Conservation (phyloP, 1,284 basidiomycete species). For the Pyrrhoderma lamaoense region DNA sequence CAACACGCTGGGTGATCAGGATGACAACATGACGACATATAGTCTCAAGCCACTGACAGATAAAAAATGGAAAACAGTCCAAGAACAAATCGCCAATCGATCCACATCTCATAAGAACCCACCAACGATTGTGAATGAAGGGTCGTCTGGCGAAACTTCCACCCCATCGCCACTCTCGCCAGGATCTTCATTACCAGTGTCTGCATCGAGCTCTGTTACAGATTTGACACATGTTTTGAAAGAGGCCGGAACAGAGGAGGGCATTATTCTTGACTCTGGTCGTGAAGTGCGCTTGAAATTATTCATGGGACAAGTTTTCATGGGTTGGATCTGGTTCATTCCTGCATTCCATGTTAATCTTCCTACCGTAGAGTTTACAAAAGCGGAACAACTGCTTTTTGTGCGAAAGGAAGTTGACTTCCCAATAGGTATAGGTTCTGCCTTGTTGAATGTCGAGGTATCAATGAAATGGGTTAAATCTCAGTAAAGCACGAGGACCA, state of each 20-base stretch:
- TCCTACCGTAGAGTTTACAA: conserved; percentile 23
- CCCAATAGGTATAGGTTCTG: conserved; percentile 59
- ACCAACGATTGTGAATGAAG: no score
- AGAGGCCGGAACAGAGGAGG: conserved; percentile 25
- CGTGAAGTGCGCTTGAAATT: conserved; percentile 75
- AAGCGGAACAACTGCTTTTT: conserved; percentile 25
- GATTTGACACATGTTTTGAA: conserved; percentile 9
- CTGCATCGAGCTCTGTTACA: conserved; percentile 9
- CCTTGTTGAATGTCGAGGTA: conserved; percentile 58
- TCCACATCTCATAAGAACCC: not conserved
- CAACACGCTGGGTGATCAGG: conserved; percentile 24
- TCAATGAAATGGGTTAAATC: conserved; percentile 37
- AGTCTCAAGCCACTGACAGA: conserved; percentile 38
- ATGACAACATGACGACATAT: conserved; percentile 36
- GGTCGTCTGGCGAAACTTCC: not conserved
- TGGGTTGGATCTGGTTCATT: conserved; percentile 81
- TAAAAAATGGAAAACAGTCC: conserved; percentile 37
- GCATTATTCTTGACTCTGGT: conserved; percentile 57
- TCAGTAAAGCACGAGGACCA: conserved; percentile 20
- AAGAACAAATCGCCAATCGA: conserved; percentile 28
- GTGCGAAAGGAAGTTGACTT: conserved; percentile 65
- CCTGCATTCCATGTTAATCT: conserved; percentile 71
- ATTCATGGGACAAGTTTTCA: conserved; percentile 68
- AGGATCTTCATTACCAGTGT: conserved; percentile 30
- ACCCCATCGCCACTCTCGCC: conserved; percentile 30